These are phyloP conservation scores for Backusella psychrophila DNA, from an alignment of 192 early-diverging fungal species.

Conservation along the genomic window DNA sequence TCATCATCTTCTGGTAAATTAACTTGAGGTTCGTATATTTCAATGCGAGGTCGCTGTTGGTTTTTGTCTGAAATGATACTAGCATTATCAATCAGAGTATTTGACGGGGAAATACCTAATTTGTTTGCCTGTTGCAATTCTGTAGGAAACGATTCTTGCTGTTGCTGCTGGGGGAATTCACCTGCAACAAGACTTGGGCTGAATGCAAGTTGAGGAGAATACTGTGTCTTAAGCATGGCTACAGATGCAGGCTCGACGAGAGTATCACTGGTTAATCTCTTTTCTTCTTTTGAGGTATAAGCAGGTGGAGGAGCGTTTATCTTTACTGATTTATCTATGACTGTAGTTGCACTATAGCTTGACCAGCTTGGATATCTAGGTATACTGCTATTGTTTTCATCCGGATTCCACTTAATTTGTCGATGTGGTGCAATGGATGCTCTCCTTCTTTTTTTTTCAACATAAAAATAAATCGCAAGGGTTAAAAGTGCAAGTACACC, in stretches of 20 bases:
- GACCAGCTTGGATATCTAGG: conserved; percentile 1
- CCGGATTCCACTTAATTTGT: not conserved
- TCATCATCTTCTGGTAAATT: conserved; percentile 1
- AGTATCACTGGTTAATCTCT: conserved; percentile 13
- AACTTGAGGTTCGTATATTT: conserved; percentile 14
- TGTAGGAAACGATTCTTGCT: not conserved
- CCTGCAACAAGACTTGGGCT: conserved; percentile 15
- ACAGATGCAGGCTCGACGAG: conserved; percentile 5
- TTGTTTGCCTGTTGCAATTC: not conserved
- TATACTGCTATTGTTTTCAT: not conserved
- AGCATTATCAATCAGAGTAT: conserved; percentile 12
- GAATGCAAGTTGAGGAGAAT: conserved; percentile 21
- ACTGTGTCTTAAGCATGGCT: conserved; percentile 6
- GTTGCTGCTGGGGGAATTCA: conserved; percentile 3
- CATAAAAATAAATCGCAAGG: conserved; percentile 5
- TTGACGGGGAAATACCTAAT: not conserved
- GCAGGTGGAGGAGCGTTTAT: not conserved
- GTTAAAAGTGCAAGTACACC: conserved; percentile 1
- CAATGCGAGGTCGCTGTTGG: not conserved
- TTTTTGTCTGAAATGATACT: not conserved
- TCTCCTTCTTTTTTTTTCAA: conserved; percentile 5
- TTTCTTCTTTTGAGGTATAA: conserved; percentile 5
- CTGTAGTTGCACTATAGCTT: not conserved
- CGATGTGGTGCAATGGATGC: not conserved
- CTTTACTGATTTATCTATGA: not conserved